Evolutionary conservation across 2,329 filamentous ascomycete genomes (phyloP), one percentile per base, ranked within the genome.

Genomic region (Calonectria ilicicola): DNA sequence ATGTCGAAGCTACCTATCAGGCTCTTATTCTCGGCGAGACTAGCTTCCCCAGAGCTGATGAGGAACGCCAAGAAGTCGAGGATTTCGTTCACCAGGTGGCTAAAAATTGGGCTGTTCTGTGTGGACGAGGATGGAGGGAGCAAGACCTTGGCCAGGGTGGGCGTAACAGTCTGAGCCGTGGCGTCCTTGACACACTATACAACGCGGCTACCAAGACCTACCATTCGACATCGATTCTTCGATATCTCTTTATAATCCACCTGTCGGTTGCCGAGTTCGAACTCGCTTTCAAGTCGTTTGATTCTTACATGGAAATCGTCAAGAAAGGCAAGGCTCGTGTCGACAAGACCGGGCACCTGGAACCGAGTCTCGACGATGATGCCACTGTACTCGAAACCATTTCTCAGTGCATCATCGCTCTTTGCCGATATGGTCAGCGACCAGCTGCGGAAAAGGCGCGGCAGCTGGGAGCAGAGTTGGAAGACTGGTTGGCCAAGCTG

Each of bases 141-240:
- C 86, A 91, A 67, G 95, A 98, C 76, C 88, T 98, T 32, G 95
- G 95, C 4, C 91, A 93, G 78, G 95, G 94, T 7, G 96, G 95
- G 10, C 94, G 95, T 78, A 91, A 93, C 80, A 91, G 89, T 26
- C 86, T 96, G 21, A 94, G 94, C 74, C 91, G 93, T 67, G 92
- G 92, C 64, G 92, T 97, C 38, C 89, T 99, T 47, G 96, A 97
- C 83, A 94, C 95, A 32, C 88, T 99, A 8, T 99, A 98, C 83
- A 93, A 93, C 46, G 95, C 96, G 26, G 95, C 96, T 9, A 95
- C 94, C 12, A 98, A 97, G 83, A 98, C 96, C 0, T 99, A 97
- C 80, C 97, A 99, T 84, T 99, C 97, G 1, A 98, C 96, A 1
- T 87, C 95, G 12, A 94, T 98, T 74, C 86, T 99, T 35, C 90